Percentiles rank a stretch among this genome's conserved stretches.
Conservation (phyloP, 495 filamentous ascomycete species). For the Podospora pseudoanserina region DNA sequence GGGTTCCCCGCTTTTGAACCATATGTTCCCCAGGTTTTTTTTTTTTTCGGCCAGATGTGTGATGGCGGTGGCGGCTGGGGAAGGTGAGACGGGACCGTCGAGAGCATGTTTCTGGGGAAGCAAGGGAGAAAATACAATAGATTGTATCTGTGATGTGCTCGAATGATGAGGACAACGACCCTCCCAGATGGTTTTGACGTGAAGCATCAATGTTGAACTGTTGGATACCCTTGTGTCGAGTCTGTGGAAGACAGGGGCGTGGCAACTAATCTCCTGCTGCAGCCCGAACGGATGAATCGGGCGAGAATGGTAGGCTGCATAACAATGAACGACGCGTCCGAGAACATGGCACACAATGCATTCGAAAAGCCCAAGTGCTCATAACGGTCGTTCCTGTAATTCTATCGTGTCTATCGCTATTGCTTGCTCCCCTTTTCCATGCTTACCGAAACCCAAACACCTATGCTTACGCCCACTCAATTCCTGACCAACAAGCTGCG, state of each 20-base stretch:
- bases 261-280: background rate
- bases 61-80: background rate
- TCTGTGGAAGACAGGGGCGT: background rate
- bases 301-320: background rate
- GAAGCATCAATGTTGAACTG: background rate
- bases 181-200: background rate
- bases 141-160: background rate
- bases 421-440: background rate
- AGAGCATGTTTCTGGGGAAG: background rate
- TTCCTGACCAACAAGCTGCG: constrained; percentile 74
- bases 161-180: background rate
- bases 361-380: background rate
- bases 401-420: constrained; percentile 6
- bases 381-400: background rate
- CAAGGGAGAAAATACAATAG: background rate
- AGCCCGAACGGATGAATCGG: background rate
- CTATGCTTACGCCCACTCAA: constrained; percentile 28
- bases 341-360: background rate
- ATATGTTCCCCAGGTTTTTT: background rate
- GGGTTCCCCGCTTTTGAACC: background rate
- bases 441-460: background rate
- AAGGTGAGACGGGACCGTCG: background rate
- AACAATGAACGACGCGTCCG: background rate
- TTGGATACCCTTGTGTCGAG: background rate
- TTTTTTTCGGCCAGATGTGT: background rate